phyloP scores from a whole-genome alignment of 345 rosid species.

The Citrus inodora region DNA sequence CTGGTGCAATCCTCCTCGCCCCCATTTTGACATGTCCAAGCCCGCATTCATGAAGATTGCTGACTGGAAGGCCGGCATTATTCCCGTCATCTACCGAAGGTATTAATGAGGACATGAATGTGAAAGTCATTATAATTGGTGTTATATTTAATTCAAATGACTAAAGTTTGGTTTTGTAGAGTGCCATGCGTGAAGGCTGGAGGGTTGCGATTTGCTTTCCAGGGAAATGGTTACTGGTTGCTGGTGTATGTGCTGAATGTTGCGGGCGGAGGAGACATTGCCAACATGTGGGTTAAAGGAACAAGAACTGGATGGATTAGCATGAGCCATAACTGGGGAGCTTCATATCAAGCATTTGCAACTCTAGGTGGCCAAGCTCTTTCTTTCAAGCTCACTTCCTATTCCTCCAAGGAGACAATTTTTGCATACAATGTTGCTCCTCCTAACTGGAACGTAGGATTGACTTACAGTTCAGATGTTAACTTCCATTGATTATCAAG shows the following conservation, averaged over 20 bases:
- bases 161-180: slow-evolving; percentile 19
- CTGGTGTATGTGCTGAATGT: slow-evolving; percentile 71
- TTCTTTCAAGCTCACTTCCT: slow-evolving; percentile 66
- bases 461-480: slow-evolving; percentile 47
- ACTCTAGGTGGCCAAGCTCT: slow-evolving; percentile 63
- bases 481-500: slow-evolving; percentile 48
- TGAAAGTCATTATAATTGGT: too few species aligned
- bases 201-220: slow-evolving; percentile 40
- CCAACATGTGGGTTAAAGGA: slow-evolving; percentile 60
- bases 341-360: slow-evolving; percentile 87
- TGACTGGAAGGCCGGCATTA: slow-evolving; percentile 74
- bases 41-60: slow-evolving; percentile 90
- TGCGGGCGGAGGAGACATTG: slow-evolving; percentile 64
- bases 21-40: slow-evolving; percentile 81
- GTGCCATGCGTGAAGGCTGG: slow-evolving; percentile 47
- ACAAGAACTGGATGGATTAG: slow-evolving; percentile 67
- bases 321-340: slow-evolving; percentile 97
- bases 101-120: not conserved
- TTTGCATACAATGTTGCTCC: slow-evolving; percentile 63
- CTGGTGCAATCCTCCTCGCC: slow-evolving; percentile 90
- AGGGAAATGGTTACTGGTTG: slow-evolving; percentile 63
- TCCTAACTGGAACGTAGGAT: slow-evolving; percentile 54
- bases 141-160: too few species aligned
- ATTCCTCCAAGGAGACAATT: slow-evolving; percentile 58
- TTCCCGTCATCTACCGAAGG: slow-evolving; percentile 77